Base-by-base conservation (phyloP, 1,284 basidiomycete species). In the Heliocybe sulcata region DNA sequence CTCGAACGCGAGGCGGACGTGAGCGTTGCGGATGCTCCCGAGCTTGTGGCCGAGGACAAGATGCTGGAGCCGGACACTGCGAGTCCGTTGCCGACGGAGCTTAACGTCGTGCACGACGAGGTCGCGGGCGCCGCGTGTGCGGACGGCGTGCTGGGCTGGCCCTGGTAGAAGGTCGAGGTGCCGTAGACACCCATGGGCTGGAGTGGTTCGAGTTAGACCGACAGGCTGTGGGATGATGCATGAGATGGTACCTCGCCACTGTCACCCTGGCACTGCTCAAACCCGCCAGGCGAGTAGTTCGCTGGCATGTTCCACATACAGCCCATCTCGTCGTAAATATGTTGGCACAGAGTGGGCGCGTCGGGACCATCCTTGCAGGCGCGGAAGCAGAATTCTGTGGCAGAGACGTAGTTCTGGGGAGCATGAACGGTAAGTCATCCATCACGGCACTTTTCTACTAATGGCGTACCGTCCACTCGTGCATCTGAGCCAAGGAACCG, bases 251-350 rank as follows among this genome's bases (percentile, higher is more conserved):
- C 31, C 31, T 20, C 19, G 26, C 52, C 31, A 22, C 29, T 12
- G 38, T 53, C 52, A 25, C 26, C 79, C 45, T 69, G 50, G 67
- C 87, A 90, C 23, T 74, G 63, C 61, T 86, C 82, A 63, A 89
- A 87, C 2, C 72, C 69, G 47, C 80, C 82, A 12, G 73, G 50
- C 35, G 67, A 67, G 61, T 87, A 86, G 64, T 79, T 79, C 19
- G 74, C 87, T 3, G 85, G 85, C 75, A 87, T 85, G 64, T 87
- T 86, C 79, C 82, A 88, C 2, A 54, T 64, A 62, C 84, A 87
- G 20, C 85, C 83, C 71, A 85, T 77, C 38, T 75, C 70, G 59
- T 87, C 84, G 68, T 85, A 83, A 59, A 87, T 82, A 62, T 85
- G 78, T 56, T 88, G 69, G 65, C 90, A 92, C 63, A 80, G 74